These are phyloP conservation scores for Lepidium sativum DNA, from an alignment of 345 rosid species.

Conservation along the genomic window DNA sequence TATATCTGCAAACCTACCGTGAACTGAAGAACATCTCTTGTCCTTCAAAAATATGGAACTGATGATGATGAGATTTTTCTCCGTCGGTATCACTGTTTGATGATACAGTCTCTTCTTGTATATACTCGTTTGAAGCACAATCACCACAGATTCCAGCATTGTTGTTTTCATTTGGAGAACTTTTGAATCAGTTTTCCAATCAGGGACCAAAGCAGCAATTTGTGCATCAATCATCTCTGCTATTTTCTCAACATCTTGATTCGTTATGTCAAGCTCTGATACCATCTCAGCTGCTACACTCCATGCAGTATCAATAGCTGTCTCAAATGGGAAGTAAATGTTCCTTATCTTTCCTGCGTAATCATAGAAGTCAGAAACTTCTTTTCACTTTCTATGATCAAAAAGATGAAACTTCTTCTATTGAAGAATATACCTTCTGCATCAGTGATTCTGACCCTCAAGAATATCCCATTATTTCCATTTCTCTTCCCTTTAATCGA, in stretches of 20 bases:
- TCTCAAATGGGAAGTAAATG: slow-evolving; percentile 85
- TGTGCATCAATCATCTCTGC: slow-evolving; percentile 87
- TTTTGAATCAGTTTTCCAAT: slow-evolving; percentile 46
- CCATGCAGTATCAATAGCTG: slow-evolving; percentile 57
- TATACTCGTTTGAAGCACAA: slow-evolving; percentile 33
- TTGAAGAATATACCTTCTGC: slow-evolving; percentile 49
- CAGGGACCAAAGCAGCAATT: slow-evolving; percentile 59
- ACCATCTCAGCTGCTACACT: slow-evolving; percentile 90
- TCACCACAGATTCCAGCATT: slow-evolving; percentile 28
- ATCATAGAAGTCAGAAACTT: background rate
- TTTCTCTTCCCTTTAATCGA: slow-evolving; percentile 69
- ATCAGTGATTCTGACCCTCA: slow-evolving; percentile 79
- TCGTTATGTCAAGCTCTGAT: slow-evolving; percentile 67
- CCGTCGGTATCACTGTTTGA: slow-evolving; percentile 22
- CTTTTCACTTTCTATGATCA: background rate
- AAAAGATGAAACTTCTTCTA: background rate
- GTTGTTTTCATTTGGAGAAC: background rate
- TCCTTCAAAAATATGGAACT: slow-evolving; percentile 32
- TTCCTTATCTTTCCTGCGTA: slow-evolving; percentile 61
- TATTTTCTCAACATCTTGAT: slow-evolving; percentile 73
- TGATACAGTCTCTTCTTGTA: slow-evolving; percentile 40
- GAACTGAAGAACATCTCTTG: slow-evolving; percentile 37
- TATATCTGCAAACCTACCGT: slow-evolving; percentile 70
- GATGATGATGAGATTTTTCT: slow-evolving; percentile 44
- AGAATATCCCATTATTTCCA: slow-evolving; percentile 66